phyloP scores from a whole-genome alignment of 495 filamentous ascomycete genomes.

The Cenococcum geophilum region DNA sequence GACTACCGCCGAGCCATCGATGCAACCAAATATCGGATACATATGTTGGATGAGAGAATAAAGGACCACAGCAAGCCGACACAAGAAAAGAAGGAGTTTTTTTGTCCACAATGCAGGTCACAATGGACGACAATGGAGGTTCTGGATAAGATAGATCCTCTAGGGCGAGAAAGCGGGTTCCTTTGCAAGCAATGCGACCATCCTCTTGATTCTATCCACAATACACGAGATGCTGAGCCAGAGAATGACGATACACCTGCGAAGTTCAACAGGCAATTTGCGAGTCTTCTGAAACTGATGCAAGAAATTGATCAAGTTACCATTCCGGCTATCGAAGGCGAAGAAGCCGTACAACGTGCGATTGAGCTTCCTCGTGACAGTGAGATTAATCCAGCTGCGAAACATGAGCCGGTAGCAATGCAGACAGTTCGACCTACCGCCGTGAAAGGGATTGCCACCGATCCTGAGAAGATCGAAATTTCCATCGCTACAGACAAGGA shows the following conservation, averaged over 20 bases:
- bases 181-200: constrained; percentile 75
- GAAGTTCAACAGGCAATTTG: constrained; percentile 79
- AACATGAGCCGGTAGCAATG: constrained; percentile 47
- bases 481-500: constrained; percentile 68
- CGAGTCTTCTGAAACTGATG: constrained; percentile 74
- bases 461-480: constrained; percentile 67
- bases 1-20: constrained; percentile 91
- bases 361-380: constrained; percentile 55
- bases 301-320: constrained; percentile 76
- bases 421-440: constrained; percentile 50
- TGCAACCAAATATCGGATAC: constrained; percentile 91
- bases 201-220: constrained; percentile 51
- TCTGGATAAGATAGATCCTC: constrained; percentile 56
- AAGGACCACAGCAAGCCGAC: constrained; percentile 71
- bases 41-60: constrained; percentile 74
- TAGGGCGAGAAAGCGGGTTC: constrained; percentile 54
- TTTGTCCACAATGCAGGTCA: constrained; percentile 69
- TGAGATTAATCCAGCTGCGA: constrained; percentile 52
- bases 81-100: constrained; percentile 81
- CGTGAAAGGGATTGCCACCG: constrained; percentile 66
- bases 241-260: constrained; percentile 72
- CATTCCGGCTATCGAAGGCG: constrained; percentile 83
- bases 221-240: constrained; percentile 56
- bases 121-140: constrained; percentile 87
- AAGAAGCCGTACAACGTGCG: constrained; percentile 60